Conservation (phyloP, 768 basidiomycete species). For the Leccinellum albellum region DNA sequence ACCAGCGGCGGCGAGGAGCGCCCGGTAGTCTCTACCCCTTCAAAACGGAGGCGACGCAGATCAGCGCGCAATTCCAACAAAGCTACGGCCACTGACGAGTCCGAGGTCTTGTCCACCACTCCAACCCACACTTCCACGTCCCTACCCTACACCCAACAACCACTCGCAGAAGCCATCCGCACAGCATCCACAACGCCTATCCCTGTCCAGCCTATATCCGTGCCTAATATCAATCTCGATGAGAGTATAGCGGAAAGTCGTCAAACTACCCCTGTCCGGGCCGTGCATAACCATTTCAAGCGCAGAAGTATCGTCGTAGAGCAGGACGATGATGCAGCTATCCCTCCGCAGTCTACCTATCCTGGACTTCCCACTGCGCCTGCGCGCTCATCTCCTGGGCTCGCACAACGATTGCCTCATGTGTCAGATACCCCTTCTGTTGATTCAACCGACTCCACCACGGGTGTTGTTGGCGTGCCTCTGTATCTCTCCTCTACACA, state of each 20-base stretch:
- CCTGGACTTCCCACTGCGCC: constrained; percentile 42
- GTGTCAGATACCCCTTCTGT: constrained; percentile 50
- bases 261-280: constrained; percentile 33
- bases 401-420: constrained; percentile 41
- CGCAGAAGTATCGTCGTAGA: constrained; percentile 66
- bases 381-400: constrained; percentile 33
- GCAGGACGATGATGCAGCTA: constrained; percentile 60
- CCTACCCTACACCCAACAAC: constrained; percentile 39
- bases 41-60: constrained; percentile 55
- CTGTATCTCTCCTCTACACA: constrained; percentile 42
- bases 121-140: constrained; percentile 54
- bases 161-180: constrained; percentile 22
- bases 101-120: constrained; percentile 41
- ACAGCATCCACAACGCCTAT: constrained; percentile 30
- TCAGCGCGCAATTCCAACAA: constrained; percentile 40
- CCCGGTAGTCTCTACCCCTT: constrained; percentile 38
- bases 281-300: constrained; percentile 40
- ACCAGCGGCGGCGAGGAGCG: constrained; percentile 58
- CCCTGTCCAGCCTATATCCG: constrained; percentile 25
- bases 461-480: constrained; percentile 45
- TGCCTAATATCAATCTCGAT: constrained; percentile 27
- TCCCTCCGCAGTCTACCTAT: constrained; percentile 36
- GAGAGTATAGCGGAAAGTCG: constrained; percentile 30
- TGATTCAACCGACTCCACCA: constrained; percentile 42
- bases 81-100: constrained; percentile 46